Conservation (phyloP, 2,329 filamentous ascomycete species). For the Mariannaea sp. region DNA sequence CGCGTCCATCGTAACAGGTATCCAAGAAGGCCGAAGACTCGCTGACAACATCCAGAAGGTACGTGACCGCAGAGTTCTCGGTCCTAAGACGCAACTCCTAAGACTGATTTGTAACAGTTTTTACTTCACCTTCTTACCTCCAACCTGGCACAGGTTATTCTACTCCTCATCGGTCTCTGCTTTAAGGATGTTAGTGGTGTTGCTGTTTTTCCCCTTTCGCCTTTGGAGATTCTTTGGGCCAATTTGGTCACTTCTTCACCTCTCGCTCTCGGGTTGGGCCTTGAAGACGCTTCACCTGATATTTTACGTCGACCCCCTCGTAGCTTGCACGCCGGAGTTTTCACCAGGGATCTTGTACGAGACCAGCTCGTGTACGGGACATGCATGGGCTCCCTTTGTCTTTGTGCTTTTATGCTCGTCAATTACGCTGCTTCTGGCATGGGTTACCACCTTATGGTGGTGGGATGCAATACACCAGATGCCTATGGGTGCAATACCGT, state of each 20-base stretch:
- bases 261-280: constrained; percentile 72
- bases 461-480: constrained; percentile 61
- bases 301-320: constrained; percentile 70
- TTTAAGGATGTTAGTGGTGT: constrained; percentile 65
- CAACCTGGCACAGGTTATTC: constrained; percentile 72
- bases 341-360: constrained; percentile 66
- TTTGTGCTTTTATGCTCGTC: constrained; percentile 64
- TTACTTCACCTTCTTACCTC: constrained; percentile 69
- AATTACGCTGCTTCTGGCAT: constrained; percentile 55
- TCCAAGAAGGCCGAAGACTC: constrained; percentile 70
- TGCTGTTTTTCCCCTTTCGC: constrained; percentile 72
- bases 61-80: constrained; percentile 16
- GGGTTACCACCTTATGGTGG: constrained; percentile 55
- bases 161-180: constrained; percentile 69
- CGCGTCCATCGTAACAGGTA: constrained; percentile 75
- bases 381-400: constrained; percentile 65
- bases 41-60: constrained; percentile 79
- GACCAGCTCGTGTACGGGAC: constrained; percentile 71
- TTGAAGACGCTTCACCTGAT: constrained; percentile 71
- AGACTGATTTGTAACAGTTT: too few species aligned
- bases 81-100: neutral
- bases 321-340: constrained; percentile 62
- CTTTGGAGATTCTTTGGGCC: constrained; percentile 77
- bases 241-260: constrained; percentile 76
- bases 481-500: constrained; percentile 58